phyloP scores from a whole-genome alignment of 805 yeast genomes.

The Myxozyma vanderwaltii region DNA sequence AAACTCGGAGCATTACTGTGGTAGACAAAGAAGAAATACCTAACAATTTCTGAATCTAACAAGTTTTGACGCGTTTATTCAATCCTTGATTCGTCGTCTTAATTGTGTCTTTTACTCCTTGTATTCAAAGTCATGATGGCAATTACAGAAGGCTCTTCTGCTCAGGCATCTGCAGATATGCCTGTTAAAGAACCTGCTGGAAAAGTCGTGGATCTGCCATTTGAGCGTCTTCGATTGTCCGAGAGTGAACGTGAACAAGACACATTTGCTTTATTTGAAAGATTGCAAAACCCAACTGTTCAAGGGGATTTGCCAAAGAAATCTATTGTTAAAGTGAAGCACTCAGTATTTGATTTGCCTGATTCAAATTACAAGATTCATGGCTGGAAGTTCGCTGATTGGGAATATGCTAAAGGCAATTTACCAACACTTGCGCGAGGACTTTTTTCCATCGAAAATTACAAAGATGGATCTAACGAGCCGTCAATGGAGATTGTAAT shows the following conservation, averaged over 20 bases:
- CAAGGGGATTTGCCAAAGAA: neutral
- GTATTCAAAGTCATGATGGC: too few species aligned
- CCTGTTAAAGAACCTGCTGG: neutral
- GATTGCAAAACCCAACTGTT: neutral
- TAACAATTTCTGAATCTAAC: too few species aligned
- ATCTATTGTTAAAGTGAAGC: constrained; percentile 11
- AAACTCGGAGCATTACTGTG: too few species aligned
- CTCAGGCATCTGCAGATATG: too few species aligned
- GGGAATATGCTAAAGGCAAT: constrained; percentile 59
- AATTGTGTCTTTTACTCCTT: too few species aligned
- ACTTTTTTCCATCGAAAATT: constrained; percentile 42
- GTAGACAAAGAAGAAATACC: too few species aligned
- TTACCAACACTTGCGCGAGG: constrained; percentile 28
- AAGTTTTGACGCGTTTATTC: too few species aligned
- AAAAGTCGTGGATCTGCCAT: constrained; percentile 10
- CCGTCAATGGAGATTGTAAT: constrained; percentile 52
- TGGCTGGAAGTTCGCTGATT: constrained; percentile 86
- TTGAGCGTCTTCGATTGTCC: constrained; percentile 1
- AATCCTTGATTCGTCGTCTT: too few species aligned
- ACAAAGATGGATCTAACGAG: constrained; percentile 25
- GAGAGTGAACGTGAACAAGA: neutral
- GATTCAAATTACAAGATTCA: constrained; percentile 5
- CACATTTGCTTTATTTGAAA: constrained; percentile 4
- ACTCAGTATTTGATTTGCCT: constrained; percentile 14
- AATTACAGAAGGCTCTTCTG: too few species aligned